These are phyloP conservation scores for Russula sp. DNA, from an alignment of 768 basidiomycete species.

Conservation along the genomic window DNA sequence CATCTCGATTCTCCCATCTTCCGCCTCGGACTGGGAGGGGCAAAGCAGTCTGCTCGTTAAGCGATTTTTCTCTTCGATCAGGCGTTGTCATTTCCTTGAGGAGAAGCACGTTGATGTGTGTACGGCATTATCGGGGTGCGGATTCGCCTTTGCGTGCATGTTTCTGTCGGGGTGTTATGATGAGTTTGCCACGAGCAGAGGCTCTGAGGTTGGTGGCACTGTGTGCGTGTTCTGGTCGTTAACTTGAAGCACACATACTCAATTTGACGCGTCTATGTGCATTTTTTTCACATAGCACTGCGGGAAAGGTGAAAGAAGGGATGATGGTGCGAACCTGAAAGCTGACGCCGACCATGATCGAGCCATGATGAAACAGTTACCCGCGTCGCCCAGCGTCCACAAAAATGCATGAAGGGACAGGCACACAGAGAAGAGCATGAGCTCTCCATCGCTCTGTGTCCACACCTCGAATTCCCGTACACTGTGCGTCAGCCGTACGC, in stretches of 20 bases:
- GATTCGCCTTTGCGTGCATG: slow-evolving; percentile 95
- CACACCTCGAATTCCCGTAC: slow-evolving; percentile 81
- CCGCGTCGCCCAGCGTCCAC: slow-evolving; percentile 66
- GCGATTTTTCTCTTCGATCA: slow-evolving; percentile 96
- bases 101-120: slow-evolving; percentile 99
- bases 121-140: slow-evolving; percentile 93
- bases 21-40: slow-evolving; percentile 47
- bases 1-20: slow-evolving; percentile 66
- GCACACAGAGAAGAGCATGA: slow-evolving; percentile 67
- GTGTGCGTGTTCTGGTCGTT: slow-evolving; percentile 51
- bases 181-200: slow-evolving; percentile 93
- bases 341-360: slow-evolving; percentile 68
- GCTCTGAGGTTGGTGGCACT: slow-evolving; percentile 94
- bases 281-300: slow-evolving; percentile 54
- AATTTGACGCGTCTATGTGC: neutral
- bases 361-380: slow-evolving; percentile 74
- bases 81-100: slow-evolving; percentile 91
- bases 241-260: no score
- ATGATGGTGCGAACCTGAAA: slow-evolving; percentile 50
- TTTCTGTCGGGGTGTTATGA: slow-evolving; percentile 99
- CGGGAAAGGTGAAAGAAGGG: slow-evolving; percentile 33
- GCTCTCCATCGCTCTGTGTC: slow-evolving; percentile 70
- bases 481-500: slow-evolving; percentile 33
- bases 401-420: slow-evolving; percentile 72
- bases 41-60: slow-evolving; percentile 71